Base-by-base conservation (phyloP, 768 basidiomycete genomes). In the Pisolithus sp. region DNA sequence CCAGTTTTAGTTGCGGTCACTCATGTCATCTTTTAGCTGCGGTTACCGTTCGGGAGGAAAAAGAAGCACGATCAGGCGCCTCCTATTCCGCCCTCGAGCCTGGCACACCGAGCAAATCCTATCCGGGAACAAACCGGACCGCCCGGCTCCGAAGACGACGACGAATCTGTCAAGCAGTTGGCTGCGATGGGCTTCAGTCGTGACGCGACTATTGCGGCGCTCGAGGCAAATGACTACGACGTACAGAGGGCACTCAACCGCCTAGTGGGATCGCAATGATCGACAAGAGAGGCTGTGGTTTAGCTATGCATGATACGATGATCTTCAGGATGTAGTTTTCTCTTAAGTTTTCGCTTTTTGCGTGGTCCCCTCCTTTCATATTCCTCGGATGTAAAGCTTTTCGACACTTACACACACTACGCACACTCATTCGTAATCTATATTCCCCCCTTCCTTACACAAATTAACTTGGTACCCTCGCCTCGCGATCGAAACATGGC, bases 121-220 rank as follows among this genome's bases (percentile, higher is more conserved):
- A 65, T 70, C 24, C 78, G 80, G 53, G 76, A 80, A 55, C 65
- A 70, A 1, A 66, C 61, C 4, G 54, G 58, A 9, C 78, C 83
- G 2, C 80, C 85, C 1, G 77, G 77, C 12, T 73, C 74, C 12
- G 83, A 82, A 26, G 87, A 87, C 56, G 88, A 93, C 52, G 81
- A 83, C 12, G 82, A 84, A 55, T 72, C 83, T 2, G 86, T 93
- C 20, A 88, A 83, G 62, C 83, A 87, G 62, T 72, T 98, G 38
- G 83, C 82, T 44, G 79, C 77, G 18, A 96, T 97, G 93, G 95
- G 95, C 23, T 97, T 98, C 74, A 84, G 79, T 55, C 80, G 94
- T 39, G 67, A 73, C 15, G 84, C 93, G 64, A 89, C 91, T 0
- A 80, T 97, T 7, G 77, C 77, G 12, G 92, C 94, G 12, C 74